A percentile compares a stretch with the other conserved stretches of the same genome.
phyloP scores from a whole-genome alignment of 2,329 filamentous ascomycete species.

The Cladosporium sp. region DNA sequence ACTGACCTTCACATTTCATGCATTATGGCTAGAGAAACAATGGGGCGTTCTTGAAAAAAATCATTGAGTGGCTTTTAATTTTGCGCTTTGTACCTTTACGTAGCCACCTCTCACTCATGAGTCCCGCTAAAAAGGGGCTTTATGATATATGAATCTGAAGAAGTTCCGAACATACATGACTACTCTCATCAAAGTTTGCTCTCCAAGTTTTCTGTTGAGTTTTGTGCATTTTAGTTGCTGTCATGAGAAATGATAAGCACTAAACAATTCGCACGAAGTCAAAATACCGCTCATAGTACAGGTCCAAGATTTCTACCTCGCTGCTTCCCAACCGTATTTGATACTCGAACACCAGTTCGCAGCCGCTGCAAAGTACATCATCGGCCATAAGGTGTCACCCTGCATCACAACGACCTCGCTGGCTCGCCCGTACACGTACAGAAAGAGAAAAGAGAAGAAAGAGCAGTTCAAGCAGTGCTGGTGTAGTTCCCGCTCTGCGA shows the following conservation, averaged over 20 bases:
- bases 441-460: not conserved
- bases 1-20: constrained; percentile 10
- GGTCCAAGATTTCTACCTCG: too few relatives aligned
- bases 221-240: not conserved
- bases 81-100: constrained; percentile 14
- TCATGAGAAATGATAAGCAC: not conserved
- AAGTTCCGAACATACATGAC: constrained; percentile 16
- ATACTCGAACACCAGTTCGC: not conserved
- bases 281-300: not conserved
- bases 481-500: not conserved
- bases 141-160: constrained; percentile 13
- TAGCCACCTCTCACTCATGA: constrained; percentile 2
- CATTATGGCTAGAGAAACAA: constrained; percentile 18
- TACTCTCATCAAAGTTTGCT: not conserved
- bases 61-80: constrained; percentile 15
- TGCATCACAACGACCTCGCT: not conserved
- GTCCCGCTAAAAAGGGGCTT: not conserved
- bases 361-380: not conserved
- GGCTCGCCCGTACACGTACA: not conserved
- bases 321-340: not conserved
- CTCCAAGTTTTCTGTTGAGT: not conserved
- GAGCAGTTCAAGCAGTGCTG: not conserved
- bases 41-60: constrained; percentile 15
- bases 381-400: not conserved
- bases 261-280: not conserved